Base-by-base conservation (phyloP, 2,329 filamentous ascomycete species). In the Apiospora arundinis region DNA sequence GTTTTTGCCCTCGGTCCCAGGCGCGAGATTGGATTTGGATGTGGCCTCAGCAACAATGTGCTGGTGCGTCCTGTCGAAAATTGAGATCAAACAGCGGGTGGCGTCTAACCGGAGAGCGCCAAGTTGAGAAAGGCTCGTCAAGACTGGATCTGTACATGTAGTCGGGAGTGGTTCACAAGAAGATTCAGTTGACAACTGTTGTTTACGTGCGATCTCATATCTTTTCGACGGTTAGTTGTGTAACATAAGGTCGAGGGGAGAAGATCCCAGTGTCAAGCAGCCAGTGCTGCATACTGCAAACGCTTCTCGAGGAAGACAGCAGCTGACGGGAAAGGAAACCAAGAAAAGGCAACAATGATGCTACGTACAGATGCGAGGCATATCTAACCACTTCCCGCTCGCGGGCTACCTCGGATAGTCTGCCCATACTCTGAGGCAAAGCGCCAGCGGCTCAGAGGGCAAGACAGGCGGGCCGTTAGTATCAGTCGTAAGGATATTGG, bases 11-110 rank as follows among this genome's bases (percentile, higher is more conserved):
- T 71, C 37, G 12, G 49, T 25, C 16, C 72, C 69, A 14, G 65
- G 63, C 48, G 28, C 60, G 6, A 88, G 75, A 0, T 81, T 82
- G 2, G 83, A 78, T 1, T 78, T 80, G 0, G 80, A 80, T 0
- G 86, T 86, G 7, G 86, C 85, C 73, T 89, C 87, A 69, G 86
- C 86, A 21, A 89, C 78, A 25, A 89, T 78, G 72, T 87, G 83
- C 72, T 89, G 86, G 65, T 82, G 75, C 5, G 80, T 79, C 5
- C 77, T 78, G 73, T 88, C 87, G 72, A 89, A 88, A 23, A 89
- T 78, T 1, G 87, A 89, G 67, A 89, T 81, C 28, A 88, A 74
- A 21, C 82, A 79, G 42, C 86, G 82, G 25, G 80, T 77, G 5
- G 80, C 81, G n/a, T 82, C 79, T 4, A 88, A 78, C 18, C 83